Conservation (phyloP, 1,139 yeast genomes). For the Dujonia santamariae region DNA sequence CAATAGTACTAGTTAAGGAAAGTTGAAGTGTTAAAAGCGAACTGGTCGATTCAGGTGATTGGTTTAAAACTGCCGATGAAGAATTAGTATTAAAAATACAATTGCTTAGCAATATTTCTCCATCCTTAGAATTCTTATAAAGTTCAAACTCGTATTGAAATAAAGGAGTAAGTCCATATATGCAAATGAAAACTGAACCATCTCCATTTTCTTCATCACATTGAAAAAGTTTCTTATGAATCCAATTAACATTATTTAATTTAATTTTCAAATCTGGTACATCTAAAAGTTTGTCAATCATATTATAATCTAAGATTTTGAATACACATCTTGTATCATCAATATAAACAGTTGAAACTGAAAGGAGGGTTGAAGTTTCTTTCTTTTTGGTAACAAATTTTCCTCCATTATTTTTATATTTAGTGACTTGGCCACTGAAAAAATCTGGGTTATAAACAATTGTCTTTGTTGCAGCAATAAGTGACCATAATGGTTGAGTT, state of each 20-base stretch:
- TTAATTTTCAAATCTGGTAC: constrained; percentile 45
- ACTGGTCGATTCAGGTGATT: constrained; percentile 36
- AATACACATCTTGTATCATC: constrained; percentile 39
- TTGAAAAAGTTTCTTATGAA: constrained; percentile 39
- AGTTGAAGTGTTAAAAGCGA: constrained; percentile 60
- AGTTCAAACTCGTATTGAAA: constrained; percentile 68
- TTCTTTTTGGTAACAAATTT: constrained; percentile 11
- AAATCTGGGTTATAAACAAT: constrained; percentile 48
- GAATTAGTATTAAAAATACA: constrained; percentile 36
- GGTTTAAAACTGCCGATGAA: constrained; percentile 28
- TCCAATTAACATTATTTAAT: constrained; percentile 64
- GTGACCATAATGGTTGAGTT: constrained; percentile 66
- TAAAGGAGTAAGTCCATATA: constrained; percentile 65
- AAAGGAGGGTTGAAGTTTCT: constrained; percentile 9
- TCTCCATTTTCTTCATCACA: no score
- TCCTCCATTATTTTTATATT: constrained; percentile 19
- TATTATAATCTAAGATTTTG: constrained; percentile 34
- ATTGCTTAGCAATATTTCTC: constrained; percentile 24
- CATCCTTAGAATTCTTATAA: constrained; percentile 34
- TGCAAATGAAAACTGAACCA: constrained; percentile 41
- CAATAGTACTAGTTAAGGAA: constrained; percentile 60
- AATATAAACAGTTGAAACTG: constrained; percentile 26
- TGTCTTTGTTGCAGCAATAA: constrained; percentile 59
- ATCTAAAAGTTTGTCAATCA: constrained; percentile 14
- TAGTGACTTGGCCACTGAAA: constrained; percentile 52